A percentile compares a stretch with the other conserved stretches of the same genome.
phyloP scores from a whole-genome alignment of 208 protist species.

The Trypanosoma congolense region DNA sequence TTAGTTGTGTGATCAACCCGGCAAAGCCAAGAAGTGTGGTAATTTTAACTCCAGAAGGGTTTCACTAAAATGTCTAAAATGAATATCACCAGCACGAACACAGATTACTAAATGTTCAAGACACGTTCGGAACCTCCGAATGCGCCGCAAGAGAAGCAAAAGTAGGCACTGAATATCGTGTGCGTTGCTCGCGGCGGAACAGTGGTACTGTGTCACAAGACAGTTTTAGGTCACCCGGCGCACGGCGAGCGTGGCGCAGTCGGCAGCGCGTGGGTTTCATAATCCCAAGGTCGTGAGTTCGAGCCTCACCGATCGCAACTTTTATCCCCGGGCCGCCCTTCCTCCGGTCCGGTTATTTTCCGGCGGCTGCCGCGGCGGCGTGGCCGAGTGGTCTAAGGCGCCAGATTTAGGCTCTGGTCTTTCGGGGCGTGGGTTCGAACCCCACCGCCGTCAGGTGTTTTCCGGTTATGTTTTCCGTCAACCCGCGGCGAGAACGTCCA shows the following conservation, averaged over 20 bases:
- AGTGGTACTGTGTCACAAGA: too few species aligned
- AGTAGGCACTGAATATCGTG: too few species aligned
- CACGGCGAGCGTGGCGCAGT: constrained; percentile 88
- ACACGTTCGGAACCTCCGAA: too few species aligned
- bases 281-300: constrained; percentile 94
- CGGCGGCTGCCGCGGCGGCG: not conserved
- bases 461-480: not conserved
- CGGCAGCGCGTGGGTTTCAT: constrained; percentile 94
- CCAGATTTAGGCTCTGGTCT: constrained; percentile 25
- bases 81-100: too few species aligned
- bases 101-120: too few species aligned
- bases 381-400: constrained; percentile 25
- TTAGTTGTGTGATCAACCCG: too few species aligned
- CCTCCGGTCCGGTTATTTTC: not conserved
- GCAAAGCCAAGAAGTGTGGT: too few species aligned
- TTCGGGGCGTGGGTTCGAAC: constrained; percentile 18
- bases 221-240: not conserved
- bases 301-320: constrained; percentile 70
- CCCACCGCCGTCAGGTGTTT: constrained; percentile 9
- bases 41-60: too few species aligned
- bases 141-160: too few species aligned
- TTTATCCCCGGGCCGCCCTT: too few species aligned
- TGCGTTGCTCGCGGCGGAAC: too few species aligned
- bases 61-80: too few species aligned
- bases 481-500: not conserved